Evolutionary conservation across 805 yeast genomes (phyloP), one percentile per base, ranked within the genome.

Genomic region (Alloascoidea africana): DNA sequence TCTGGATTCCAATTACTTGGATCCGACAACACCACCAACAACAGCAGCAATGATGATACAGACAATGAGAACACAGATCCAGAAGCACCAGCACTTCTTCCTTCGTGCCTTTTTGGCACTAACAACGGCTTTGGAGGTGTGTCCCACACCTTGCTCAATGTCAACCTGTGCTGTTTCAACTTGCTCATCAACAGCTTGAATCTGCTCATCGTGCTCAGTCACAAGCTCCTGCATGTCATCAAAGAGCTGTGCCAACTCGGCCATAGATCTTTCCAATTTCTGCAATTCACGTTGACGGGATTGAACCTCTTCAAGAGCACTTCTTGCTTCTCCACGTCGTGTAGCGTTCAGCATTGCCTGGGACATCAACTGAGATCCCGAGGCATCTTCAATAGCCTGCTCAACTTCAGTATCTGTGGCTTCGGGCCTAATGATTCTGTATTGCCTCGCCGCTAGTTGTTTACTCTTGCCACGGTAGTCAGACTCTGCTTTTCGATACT

Each of bases 161-260:
- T 82, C 82, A 44, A 71, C 76, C 55, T 79, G 86, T 14, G 93
- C 91, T 40, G 63, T 66, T 37, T 59, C 71, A 43, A 80, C 75
- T 47, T 77, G 73, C 47, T 76, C 72, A 49, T 78, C 76, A 42
- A 77, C 71, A 49, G 69, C 75, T 53, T 77, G 80, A 48, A 82
- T 71, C 39, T 74, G 69, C 45, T 70, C 80, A 58, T 81, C 85
- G 59, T 82, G 93, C 58, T 80, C 86, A 46, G 79, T 75, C 36
- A 81, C 87, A 55, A 82, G 63, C 51, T 77, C 82, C 58, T 82
- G 87, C 79, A 82, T 76, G 54, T 81, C 91, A 49, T 76, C 75
- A 60, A 82, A 78, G 52, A 82, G 66, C 56, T 77, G 86, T 32
- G 82, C 73, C 60, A 82, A 68, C 57, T 82, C 91, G 15, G 85